A percentile compares a stretch with the other conserved stretches of the same genome.
phyloP scores from a whole-genome alignment of 2,329 filamentous ascomycete genomes.

The Colletotrichum liriopes region DNA sequence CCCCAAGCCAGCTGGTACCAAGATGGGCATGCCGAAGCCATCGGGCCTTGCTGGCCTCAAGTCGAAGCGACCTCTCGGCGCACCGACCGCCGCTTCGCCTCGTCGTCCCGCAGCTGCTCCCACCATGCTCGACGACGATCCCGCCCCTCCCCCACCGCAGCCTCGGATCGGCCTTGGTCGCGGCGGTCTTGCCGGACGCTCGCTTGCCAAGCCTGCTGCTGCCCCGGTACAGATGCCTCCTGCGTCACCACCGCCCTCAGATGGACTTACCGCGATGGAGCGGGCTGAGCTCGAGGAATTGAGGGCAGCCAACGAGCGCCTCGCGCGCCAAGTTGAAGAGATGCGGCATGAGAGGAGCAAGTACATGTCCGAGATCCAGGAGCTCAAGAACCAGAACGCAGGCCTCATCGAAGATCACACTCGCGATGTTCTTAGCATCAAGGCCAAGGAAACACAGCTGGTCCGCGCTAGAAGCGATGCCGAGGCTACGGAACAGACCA shows the following conservation, averaged over 20 bases:
- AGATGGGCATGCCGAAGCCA: conserved; percentile 70
- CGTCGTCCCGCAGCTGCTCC: conserved; percentile 64
- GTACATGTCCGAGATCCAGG: conserved; percentile 88
- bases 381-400: conserved; percentile 97
- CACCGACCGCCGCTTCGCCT: conserved; percentile 59
- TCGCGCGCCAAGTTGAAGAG: conserved; percentile 84
- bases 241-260: conserved; percentile 71
- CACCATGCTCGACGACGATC: conserved; percentile 72
- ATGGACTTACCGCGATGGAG: conserved; percentile 83
- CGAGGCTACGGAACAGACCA: conserved; percentile 88
- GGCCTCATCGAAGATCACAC: conserved; percentile 98
- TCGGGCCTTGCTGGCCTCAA: conserved; percentile 71
- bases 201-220: conserved; percentile 81
- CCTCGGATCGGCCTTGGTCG: conserved; percentile 79
- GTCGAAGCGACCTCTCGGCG: conserved; percentile 68
- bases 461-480: conserved; percentile 92
- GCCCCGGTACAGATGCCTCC: conserved; percentile 65
- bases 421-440: conserved; percentile 93
- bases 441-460: conserved; percentile 97
- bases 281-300: conserved; percentile 94
- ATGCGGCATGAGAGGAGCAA: conserved; percentile 86
- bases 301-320: conserved; percentile 84
- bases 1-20: conserved; percentile 61
- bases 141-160: conserved; percentile 68
- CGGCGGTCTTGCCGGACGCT: conserved; percentile 88